Evolutionary conservation across 768 basidiomycete species (phyloP).

Genomic region (Suillus bovinus): DNA sequence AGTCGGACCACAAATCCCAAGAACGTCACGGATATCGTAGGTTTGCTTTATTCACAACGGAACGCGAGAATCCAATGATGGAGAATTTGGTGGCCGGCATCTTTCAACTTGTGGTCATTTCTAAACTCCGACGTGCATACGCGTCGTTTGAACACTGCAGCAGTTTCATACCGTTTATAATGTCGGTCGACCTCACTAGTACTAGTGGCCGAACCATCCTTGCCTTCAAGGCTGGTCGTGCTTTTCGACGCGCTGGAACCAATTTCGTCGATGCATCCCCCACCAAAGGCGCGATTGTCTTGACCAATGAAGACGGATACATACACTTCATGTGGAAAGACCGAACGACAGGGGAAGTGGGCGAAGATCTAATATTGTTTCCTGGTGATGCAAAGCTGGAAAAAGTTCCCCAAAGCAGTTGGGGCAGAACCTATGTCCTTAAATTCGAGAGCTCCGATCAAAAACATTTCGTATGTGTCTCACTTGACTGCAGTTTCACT

Average conservation of each 20-base stretch:
- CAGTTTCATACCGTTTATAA: neutral
- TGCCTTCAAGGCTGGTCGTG: slow-evolving; percentile 72
- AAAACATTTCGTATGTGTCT: slow-evolving; percentile 77
- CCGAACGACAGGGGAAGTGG: slow-evolving; percentile 54
- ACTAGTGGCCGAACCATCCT: slow-evolving; percentile 30
- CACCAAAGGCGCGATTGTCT: slow-evolving; percentile 71
- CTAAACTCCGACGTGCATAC: slow-evolving; percentile 5
- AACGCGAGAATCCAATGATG: no score
- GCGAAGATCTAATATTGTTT: slow-evolving; percentile 87
- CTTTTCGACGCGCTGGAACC: slow-evolving; percentile 63
- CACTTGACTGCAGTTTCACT: slow-evolving; percentile 12
- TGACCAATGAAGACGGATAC: slow-evolving; percentile 71
- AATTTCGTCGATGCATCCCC: slow-evolving; percentile 68
- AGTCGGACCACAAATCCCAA: no score
- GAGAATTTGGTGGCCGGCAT: no score
- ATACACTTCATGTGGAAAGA: slow-evolving; percentile 84
- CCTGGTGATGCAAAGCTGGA: slow-evolving; percentile 82
- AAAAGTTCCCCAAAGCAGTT: slow-evolving; percentile 64
- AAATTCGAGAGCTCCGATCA: slow-evolving; percentile 91
- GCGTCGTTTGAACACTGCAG: neutral
- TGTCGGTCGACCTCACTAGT: slow-evolving; percentile 25
- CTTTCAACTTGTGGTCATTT: neutral
- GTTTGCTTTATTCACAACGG: no score
- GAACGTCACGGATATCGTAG: no score
- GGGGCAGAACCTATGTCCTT: slow-evolving; percentile 80